Percentiles rank a stretch among this genome's conserved stretches.
Evolutionary conservation across 108 stramenopile species (phyloP).

Genomic region (Nitzschia putrida): DNA sequence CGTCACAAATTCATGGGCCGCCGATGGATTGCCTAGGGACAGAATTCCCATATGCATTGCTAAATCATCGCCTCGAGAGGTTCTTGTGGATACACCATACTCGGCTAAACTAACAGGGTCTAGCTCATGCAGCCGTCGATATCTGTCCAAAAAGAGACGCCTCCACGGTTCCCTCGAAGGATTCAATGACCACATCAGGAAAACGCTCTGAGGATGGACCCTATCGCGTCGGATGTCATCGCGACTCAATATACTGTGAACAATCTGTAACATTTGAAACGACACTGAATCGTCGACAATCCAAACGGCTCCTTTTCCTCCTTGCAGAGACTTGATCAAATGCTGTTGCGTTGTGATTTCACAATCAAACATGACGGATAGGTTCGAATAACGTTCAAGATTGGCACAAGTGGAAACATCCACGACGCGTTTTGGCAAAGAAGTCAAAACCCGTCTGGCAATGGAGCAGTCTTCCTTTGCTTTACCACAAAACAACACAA

Average conservation of each 20-base stretch:
- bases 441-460: neutral
- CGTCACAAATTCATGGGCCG: slow-evolving; percentile 10
- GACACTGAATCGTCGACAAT: slow-evolving; percentile 24
- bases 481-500: neutral
- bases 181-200: slow-evolving; percentile 3
- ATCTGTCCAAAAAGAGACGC: slow-evolving; percentile 26
- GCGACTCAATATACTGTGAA: slow-evolving; percentile 31
- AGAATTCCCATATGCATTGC: slow-evolving; percentile 25
- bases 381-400: neutral
- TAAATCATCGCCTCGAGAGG: neutral
- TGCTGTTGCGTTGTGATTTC: neutral
- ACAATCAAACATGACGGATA: neutral
- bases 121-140: slow-evolving; percentile 16
- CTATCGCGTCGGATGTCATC: neutral
- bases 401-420: neutral
- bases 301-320: neutral
- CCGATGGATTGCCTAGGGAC: neutral
- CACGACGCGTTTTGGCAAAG: neutral
- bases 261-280: slow-evolving; percentile 29
- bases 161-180: slow-evolving; percentile 22
- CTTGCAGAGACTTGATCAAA: no score
- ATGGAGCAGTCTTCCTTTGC: neutral
- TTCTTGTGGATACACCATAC: neutral
- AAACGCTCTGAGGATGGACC: neutral
- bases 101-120: slow-evolving; percentile 37